Percentiles rank a stretch among this genome's conserved stretches.
These are phyloP conservation scores for Choricystis sp. DNA, from an alignment of 139 green algal genomes.

Conservation along the genomic window DNA sequence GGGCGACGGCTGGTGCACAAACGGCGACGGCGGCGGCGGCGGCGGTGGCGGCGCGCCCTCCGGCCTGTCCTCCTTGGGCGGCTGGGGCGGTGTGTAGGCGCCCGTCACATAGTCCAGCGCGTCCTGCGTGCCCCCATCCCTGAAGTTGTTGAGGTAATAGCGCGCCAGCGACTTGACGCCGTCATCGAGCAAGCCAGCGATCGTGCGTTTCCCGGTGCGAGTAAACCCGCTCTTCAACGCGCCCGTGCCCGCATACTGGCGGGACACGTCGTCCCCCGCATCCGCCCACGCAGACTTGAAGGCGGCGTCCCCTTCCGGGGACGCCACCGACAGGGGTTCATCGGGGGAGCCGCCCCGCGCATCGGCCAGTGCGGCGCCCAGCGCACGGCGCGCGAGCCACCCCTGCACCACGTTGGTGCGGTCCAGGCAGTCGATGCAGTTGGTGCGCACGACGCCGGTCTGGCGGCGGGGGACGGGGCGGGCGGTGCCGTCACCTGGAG, in stretches of 20 bases:
- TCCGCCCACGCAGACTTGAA: slow-evolving; percentile 79
- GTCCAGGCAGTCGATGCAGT: slow-evolving; percentile 64
- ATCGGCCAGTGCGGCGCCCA: slow-evolving; percentile 34
- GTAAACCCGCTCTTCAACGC: slow-evolving; percentile 82
- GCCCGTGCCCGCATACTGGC: slow-evolving; percentile 71
- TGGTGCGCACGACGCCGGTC: slow-evolving; percentile 43
- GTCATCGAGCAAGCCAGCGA: slow-evolving; percentile 65
- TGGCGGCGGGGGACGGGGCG: slow-evolving; percentile 13
- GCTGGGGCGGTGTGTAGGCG: slow-evolving; percentile 10
- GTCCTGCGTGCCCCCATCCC: slow-evolving; percentile 74
- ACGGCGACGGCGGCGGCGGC: slow-evolving; percentile 8
- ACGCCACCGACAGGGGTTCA: slow-evolving; percentile 13
- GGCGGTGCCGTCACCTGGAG: slow-evolving; percentile 1
- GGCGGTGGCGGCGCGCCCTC: background rate
- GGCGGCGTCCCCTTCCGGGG: slow-evolving; percentile 31
- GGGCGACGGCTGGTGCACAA: slow-evolving; percentile 22
- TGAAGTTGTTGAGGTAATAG: slow-evolving; percentile 90
- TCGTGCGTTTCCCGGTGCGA: slow-evolving; percentile 66
- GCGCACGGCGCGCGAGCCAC: slow-evolving; percentile 44
- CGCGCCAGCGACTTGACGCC: slow-evolving; percentile 45
- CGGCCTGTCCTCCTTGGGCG: background rate
- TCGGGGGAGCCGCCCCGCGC: slow-evolving; percentile 34
- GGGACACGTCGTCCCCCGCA: slow-evolving; percentile 63
- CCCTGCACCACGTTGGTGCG: slow-evolving; percentile 63
- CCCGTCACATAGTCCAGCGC: slow-evolving; percentile 62